Percentiles rank a stretch among this genome's conserved stretches.
Conservation (phyloP, 2,329 filamentous ascomycete genomes). For the Beauveria varroae region DNA sequence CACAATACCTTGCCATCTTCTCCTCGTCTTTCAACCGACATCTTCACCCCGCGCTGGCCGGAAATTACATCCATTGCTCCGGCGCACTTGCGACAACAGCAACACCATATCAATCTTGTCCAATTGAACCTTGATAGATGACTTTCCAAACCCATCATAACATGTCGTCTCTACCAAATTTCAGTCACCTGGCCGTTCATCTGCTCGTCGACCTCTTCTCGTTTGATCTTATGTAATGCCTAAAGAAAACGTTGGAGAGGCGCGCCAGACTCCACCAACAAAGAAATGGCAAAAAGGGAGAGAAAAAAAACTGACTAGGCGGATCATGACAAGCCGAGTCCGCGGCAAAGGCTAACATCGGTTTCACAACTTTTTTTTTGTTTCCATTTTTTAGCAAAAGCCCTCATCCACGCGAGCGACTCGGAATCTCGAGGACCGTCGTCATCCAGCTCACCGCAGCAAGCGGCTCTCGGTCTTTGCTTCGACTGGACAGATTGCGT, state of each 20-base stretch:
- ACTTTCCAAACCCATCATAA: no score
- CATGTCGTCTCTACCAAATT: no score
- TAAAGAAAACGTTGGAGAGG: neutral
- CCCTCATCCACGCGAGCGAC: neutral
- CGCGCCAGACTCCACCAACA: slow-evolving; percentile 1
- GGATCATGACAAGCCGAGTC: neutral
- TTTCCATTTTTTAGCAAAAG: neutral
- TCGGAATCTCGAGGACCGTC: neutral
- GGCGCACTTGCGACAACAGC: no score
- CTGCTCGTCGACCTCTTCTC: neutral
- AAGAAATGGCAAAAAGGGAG: neutral
- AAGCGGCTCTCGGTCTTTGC: neutral
- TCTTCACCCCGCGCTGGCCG: no score
- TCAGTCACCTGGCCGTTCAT: no score
- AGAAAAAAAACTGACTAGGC: neutral
- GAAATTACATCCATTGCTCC: no score
- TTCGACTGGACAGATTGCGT: neutral
- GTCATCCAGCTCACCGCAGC: neutral
- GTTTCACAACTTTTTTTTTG: neutral
- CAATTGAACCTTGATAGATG: no score
- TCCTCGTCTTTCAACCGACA: no score
- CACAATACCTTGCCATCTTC: no score
- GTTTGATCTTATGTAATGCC: neutral
- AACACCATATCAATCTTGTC: no score
- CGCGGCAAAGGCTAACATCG: neutral